Evolutionary conservation across 176 grass and related monocot genomes (phyloP).

Genomic region (Hordeum marinum): DNA sequence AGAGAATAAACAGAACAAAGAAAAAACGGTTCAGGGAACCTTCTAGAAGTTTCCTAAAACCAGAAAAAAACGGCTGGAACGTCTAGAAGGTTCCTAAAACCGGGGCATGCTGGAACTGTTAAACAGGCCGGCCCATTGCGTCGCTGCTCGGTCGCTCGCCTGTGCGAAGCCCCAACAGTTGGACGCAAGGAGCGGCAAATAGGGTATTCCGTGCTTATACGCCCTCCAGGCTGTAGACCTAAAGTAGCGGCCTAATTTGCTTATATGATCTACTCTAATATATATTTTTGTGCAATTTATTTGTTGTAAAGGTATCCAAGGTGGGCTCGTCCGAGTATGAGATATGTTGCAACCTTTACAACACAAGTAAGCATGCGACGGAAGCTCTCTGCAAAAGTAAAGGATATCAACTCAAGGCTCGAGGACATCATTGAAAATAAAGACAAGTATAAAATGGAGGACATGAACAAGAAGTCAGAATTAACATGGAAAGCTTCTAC

Average conservation of each 20-base stretch:
- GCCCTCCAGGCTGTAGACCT: not conserved
- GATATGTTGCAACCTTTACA: not conserved
- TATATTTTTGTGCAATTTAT: not conserved
- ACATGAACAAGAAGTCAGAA: not conserved
- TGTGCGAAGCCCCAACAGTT: too few species aligned
- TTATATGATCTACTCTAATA: not conserved
- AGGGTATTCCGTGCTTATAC: not conserved
- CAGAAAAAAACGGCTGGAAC: too few species aligned
- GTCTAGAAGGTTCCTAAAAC: too few species aligned
- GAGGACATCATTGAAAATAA: slow-evolving; percentile 28
- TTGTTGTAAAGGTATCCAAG: not conserved
- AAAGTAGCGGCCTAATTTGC: not conserved
- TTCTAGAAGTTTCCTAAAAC: too few species aligned
- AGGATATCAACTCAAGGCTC: slow-evolving; percentile 16
- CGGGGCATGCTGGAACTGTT: too few species aligned
- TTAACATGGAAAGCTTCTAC: slow-evolving; percentile 24
- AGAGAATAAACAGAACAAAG: too few species aligned
- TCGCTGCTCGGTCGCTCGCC: too few species aligned
- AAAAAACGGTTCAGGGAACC: too few species aligned
- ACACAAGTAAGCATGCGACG: not conserved
- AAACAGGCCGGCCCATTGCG: too few species aligned
- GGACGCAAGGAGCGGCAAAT: too few species aligned
- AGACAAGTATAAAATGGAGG: slow-evolving; percentile 13
- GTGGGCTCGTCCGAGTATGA: not conserved
- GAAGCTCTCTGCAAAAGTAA: not conserved